Percentiles rank a stretch among this genome's conserved stretches.
These are phyloP conservation scores for Suhomyces kunorum DNA, from an alignment of 1,139 yeast genomes.

Conservation along the genomic window DNA sequence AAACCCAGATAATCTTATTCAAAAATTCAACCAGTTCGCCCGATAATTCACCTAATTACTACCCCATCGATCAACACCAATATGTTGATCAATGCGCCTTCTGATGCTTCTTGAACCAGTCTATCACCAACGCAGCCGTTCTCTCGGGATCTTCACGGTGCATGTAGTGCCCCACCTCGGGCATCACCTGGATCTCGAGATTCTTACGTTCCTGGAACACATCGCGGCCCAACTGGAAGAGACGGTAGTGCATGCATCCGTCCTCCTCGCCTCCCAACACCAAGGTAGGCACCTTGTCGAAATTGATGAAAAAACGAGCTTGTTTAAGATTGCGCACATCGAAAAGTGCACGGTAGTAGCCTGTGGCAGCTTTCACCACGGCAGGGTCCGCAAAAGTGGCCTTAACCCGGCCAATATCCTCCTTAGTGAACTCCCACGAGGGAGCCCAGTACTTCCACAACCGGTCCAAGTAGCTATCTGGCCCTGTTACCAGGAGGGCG, in stretches of 20 bases:
- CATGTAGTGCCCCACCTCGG: slow-evolving; percentile 42
- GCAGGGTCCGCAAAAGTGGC: slow-evolving; percentile 28
- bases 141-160: slow-evolving; percentile 42
- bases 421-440: slow-evolving; percentile 31
- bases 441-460: slow-evolving; percentile 50
- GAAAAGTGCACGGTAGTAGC: slow-evolving; percentile 41
- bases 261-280: slow-evolving; percentile 41
- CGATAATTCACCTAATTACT: too few relatives aligned
- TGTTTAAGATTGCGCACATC: slow-evolving; percentile 27
- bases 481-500: slow-evolving; percentile 22
- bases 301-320: slow-evolving; percentile 35
- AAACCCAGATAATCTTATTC: too few relatives aligned
- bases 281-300: slow-evolving; percentile 41
- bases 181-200: slow-evolving; percentile 33
- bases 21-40: too few relatives aligned
- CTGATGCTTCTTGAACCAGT: slow-evolving; percentile 27
- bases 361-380: slow-evolving; percentile 43
- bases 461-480: slow-evolving; percentile 31
- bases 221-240: slow-evolving; percentile 31
- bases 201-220: slow-evolving; percentile 24
- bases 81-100: background rate
- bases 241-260: slow-evolving; percentile 39
- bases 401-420: slow-evolving; percentile 34
- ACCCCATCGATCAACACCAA: too few relatives aligned
- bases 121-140: slow-evolving; percentile 29